These are phyloP conservation scores for Annulohypoxylon truncatum DNA, from an alignment of 2,329 filamentous ascomycete genomes.

Conservation along the genomic window DNA sequence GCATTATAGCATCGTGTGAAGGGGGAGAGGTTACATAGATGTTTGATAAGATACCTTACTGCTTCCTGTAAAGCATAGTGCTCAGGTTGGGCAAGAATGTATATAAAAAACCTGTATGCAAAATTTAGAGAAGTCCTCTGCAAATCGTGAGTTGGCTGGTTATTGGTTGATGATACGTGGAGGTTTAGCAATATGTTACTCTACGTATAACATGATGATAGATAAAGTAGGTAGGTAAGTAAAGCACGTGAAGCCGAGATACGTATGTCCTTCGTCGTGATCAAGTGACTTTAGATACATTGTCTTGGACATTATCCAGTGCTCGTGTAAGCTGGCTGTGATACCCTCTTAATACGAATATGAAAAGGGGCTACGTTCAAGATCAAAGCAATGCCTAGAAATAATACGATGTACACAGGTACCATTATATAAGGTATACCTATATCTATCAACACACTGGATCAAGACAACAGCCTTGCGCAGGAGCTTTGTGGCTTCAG, in stretches of 20 bases:
- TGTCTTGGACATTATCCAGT: neutral
- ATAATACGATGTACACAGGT: neutral
- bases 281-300: neutral
- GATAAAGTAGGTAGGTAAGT: neutral
- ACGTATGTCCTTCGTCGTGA: neutral
- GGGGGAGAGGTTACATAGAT: neutral
- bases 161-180: neutral
- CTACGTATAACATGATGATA: neutral
- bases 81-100: neutral
- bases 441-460: neutral
- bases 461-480: neutral
- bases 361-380: neutral
- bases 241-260: neutral
- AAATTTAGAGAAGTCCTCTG: no score
- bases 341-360: neutral
- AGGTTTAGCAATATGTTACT: neutral
- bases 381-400: neutral
- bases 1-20: conserved; percentile 9
- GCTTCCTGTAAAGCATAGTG: neutral
- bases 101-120: neutral
- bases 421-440: neutral
- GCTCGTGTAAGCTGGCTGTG: neutral
- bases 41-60: neutral
- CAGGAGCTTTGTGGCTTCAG: neutral
- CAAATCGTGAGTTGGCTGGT: neutral